Percentiles rank a stretch among this genome's conserved stretches.
Evolutionary conservation across 768 basidiomycete species (phyloP).

Genomic region (Lentinula sp.): DNA sequence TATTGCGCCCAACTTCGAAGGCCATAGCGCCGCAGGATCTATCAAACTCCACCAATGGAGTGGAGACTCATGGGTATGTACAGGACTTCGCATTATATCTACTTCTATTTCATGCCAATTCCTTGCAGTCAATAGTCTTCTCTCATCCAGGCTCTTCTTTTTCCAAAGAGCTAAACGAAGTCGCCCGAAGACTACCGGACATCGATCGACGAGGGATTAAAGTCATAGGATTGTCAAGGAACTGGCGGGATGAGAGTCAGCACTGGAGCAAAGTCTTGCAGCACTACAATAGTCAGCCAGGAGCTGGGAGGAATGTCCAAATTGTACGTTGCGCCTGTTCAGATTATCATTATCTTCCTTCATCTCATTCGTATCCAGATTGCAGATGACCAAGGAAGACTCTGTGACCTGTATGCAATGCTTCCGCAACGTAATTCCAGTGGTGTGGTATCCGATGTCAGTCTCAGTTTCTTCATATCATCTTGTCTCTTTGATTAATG

Average conservation of each 20-base stretch:
- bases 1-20: slow-evolving; percentile 5
- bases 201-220: slow-evolving; percentile 1
- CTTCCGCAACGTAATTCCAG: neutral
- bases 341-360: neutral
- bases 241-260: neutral
- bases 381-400: neutral
- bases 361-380: neutral
- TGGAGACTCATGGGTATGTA: slow-evolving; percentile 3
- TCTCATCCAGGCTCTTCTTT: slow-evolving; percentile 3
- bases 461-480: neutral
- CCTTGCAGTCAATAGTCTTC: slow-evolving; percentile 2
- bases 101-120: neutral
- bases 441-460: neutral
- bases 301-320: neutral
- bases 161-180: neutral
- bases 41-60: slow-evolving; percentile 4
- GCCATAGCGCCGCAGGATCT: neutral
- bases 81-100: neutral
- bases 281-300: neutral
- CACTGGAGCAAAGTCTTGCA: neutral
- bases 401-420: slow-evolving; percentile 1
- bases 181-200: slow-evolving; percentile 2
- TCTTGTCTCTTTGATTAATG: neutral
- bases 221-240: slow-evolving; percentile 2
- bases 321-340: neutral